Evolutionary conservation across 306 rosid species (phyloP).

Genomic region (Cercis canadensis): DNA sequence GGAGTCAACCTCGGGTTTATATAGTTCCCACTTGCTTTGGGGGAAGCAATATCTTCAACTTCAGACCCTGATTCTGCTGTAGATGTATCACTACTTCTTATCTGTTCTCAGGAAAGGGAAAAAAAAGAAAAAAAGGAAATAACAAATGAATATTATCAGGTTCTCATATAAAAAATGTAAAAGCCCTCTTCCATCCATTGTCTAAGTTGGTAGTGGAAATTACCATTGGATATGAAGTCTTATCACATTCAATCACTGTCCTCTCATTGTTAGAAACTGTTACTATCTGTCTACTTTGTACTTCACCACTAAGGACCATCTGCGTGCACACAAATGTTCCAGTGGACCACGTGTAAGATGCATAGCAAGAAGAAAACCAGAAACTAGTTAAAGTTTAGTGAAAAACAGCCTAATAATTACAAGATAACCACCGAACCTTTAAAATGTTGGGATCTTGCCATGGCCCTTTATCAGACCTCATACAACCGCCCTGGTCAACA

Average conservation of each 20-base stretch:
- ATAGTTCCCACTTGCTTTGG: constrained; percentile 66
- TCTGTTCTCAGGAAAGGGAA: constrained; percentile 44
- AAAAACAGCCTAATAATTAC: constrained; percentile 19
- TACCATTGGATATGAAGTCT: constrained; percentile 61
- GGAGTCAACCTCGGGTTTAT: constrained; percentile 75
- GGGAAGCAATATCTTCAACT: constrained; percentile 84
- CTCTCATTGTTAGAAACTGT: constrained; percentile 69
- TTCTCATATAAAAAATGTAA: constrained; percentile 6
- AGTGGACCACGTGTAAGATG: constrained; percentile 27
- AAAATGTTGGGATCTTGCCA: constrained; percentile 84
- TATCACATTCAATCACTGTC: constrained; percentile 60
- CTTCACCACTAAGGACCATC: constrained; percentile 82
- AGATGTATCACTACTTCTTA: constrained; percentile 87
- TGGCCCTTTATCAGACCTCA: constrained; percentile 91
- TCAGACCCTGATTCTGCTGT: constrained; percentile 94
- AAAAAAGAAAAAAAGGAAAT: constrained; percentile 36
- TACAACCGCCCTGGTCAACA: constrained; percentile 77
- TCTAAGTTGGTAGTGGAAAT: constrained; percentile 37
- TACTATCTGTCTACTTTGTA: constrained; percentile 72
- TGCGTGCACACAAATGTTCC: constrained; percentile 41
- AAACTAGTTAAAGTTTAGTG: constrained; percentile 4
- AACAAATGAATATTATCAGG: constrained; percentile 17
- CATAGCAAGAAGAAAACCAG: constrained; percentile 16
- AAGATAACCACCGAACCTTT: constrained; percentile 57
- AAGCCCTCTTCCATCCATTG: constrained; percentile 24